phyloP scores from a whole-genome alignment of 768 basidiomycete species.

The Russula earlei region DNA sequence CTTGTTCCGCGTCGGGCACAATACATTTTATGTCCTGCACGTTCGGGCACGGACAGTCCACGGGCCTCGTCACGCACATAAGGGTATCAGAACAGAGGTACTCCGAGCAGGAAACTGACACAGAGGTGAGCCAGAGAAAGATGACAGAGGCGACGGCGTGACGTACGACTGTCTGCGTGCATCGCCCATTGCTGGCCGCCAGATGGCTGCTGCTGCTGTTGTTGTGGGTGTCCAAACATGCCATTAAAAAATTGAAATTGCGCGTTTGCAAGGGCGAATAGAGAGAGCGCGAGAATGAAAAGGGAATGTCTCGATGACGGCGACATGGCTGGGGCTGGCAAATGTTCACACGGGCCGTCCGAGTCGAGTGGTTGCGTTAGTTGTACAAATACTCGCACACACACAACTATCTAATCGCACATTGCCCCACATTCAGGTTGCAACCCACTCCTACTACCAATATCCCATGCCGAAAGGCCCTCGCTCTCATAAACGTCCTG shows the following conservation, averaged over 20 bases:
- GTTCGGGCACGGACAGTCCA: conserved; percentile 74
- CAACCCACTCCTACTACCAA: too few relatives aligned
- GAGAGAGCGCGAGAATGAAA: conserved; percentile 1
- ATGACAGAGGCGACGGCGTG: background rate
- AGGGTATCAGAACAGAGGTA: conserved; percentile 73
- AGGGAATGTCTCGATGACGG: background rate
- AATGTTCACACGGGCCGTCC: too few relatives aligned
- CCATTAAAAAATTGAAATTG: conserved; percentile 20
- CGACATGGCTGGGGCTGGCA: background rate
- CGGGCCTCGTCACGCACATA: conserved; percentile 50
- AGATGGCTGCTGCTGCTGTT: conserved; percentile 19
- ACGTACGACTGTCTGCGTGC: conserved; percentile 18
- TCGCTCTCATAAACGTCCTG: too few relatives aligned
- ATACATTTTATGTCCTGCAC: conserved; percentile 68
- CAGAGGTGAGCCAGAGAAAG: background rate
- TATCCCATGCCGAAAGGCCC: too few relatives aligned
- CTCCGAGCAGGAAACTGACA: conserved; percentile 57
- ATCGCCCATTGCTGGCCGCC: conserved; percentile 17
- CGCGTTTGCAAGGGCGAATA: conserved; percentile 5
- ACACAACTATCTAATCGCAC: too few relatives aligned
- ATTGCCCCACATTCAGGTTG: too few relatives aligned
- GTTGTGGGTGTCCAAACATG: conserved; percentile 19
- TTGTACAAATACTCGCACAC: too few relatives aligned
- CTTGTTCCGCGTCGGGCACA: conserved; percentile 52
- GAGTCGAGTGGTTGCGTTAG: too few relatives aligned